Evolutionary conservation across 176 grass and related monocot species (phyloP).

Genomic region (Raddia distichophylla): DNA sequence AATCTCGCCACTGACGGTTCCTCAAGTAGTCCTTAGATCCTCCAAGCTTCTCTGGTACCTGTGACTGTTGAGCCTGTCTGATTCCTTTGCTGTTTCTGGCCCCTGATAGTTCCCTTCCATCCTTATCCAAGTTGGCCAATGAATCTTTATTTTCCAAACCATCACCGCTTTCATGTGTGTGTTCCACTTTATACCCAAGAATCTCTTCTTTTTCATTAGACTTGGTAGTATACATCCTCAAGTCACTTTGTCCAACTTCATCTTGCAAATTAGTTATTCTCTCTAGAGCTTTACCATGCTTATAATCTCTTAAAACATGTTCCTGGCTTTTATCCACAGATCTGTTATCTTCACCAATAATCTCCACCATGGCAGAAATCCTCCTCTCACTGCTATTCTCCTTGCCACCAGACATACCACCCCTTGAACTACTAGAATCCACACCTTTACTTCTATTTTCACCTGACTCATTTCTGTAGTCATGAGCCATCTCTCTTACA

Average conservation of each 20-base stretch:
- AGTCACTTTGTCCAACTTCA: conserved; percentile 40
- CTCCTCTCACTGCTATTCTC: conserved; percentile 45
- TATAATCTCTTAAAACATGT: conserved; percentile 34
- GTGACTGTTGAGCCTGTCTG: conserved; percentile 24
- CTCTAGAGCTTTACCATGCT: conserved; percentile 7
- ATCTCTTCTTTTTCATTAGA: conserved; percentile 38
- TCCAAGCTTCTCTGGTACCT: conserved; percentile 46
- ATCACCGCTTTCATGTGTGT: conserved; percentile 33
- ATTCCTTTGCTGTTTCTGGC: conserved; percentile 4
- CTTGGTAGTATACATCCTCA: conserved; percentile 36
- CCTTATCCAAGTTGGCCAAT: conserved; percentile 7
- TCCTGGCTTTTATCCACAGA: conserved; percentile 24
- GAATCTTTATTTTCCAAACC: conserved; percentile 31
- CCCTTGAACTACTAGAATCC: conserved; percentile 38
- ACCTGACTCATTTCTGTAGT: conserved; percentile 36
- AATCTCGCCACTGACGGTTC: conserved; percentile 51
- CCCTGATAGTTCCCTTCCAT: neutral
- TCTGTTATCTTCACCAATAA: conserved; percentile 35
- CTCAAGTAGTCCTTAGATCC: conserved; percentile 63
- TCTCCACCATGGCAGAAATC: conserved; percentile 49
- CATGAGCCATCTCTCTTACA: conserved; percentile 8
- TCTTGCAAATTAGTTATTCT: conserved; percentile 29
- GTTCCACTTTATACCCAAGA: conserved; percentile 33
- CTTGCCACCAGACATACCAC: conserved; percentile 18
- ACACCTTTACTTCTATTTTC: conserved; percentile 31